These are phyloP conservation scores for Ceratocystiopsis brevicomis DNA, from an alignment of 2,329 filamentous ascomycete species.

Conservation along the genomic window DNA sequence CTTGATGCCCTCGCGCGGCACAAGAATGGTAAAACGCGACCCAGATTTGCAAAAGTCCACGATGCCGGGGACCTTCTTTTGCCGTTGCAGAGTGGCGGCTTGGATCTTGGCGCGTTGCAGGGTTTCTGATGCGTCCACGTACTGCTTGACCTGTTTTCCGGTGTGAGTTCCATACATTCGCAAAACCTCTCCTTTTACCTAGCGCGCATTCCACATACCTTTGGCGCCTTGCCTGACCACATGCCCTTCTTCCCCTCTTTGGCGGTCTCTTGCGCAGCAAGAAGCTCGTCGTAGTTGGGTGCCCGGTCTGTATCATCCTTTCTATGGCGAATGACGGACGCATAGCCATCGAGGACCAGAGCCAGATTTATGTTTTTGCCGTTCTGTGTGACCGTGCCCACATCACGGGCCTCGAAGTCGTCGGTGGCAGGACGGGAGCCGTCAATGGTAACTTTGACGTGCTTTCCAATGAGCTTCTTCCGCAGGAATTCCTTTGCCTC, in stretches of 20 bases:
- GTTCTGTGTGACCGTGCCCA: constrained; percentile 68
- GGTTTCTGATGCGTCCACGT: constrained; percentile 78
- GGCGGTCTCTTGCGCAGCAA: constrained; percentile 62
- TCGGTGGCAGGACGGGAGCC: constrained; percentile 79
- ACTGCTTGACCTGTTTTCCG: constrained; percentile 39
- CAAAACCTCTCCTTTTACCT: neutral
- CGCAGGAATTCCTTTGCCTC: constrained; percentile 93
- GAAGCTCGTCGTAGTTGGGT: constrained; percentile 78
- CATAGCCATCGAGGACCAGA: constrained; percentile 84
- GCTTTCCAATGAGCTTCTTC: constrained; percentile 89
- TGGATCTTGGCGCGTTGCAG: constrained; percentile 93
- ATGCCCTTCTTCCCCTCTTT: constrained; percentile 84
- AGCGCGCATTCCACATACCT: constrained; percentile 16
- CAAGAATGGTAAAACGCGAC: constrained; percentile 76
- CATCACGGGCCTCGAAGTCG: constrained; percentile 85
- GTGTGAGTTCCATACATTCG: neutral
- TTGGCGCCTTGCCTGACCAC: constrained; percentile 79
- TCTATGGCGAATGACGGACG: constrained; percentile 82
- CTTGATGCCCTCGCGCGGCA: constrained; percentile 86
- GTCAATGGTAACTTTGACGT: constrained; percentile 75
- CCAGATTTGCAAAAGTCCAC: constrained; percentile 98
- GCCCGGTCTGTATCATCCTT: constrained; percentile 89
- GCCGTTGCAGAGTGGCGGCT: constrained; percentile 66
- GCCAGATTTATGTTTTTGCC: constrained; percentile 72
- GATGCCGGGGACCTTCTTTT: constrained; percentile 80